Evolutionary conservation across 345 rosid species (phyloP).

Genomic region (Capsella bursapastoris): DNA sequence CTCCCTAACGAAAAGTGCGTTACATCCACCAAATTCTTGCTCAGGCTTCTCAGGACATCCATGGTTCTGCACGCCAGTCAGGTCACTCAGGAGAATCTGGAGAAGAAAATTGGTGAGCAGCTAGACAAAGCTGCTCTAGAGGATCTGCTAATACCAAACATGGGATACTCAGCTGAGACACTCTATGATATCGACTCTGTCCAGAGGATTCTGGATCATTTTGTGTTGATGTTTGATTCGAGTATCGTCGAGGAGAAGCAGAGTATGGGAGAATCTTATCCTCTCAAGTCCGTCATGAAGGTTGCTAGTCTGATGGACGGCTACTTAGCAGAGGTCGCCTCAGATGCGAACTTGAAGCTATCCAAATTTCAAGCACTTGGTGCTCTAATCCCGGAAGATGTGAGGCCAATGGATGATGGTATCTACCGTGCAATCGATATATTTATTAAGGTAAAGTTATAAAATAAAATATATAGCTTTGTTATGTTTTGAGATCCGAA

Average conservation of each 20-base stretch:
- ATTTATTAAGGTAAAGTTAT: constrained; percentile 77
- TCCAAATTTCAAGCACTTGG: constrained; percentile 76
- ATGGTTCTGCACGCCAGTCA: constrained; percentile 61
- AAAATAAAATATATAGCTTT: background rate
- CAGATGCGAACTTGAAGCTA: constrained; percentile 81
- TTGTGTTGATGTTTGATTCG: constrained; percentile 49
- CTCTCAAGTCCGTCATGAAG: constrained; percentile 59
- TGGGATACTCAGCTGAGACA: constrained; percentile 72
- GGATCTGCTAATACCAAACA: constrained; percentile 81
- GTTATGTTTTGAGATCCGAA: background rate
- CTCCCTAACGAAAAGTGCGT: constrained; percentile 61
- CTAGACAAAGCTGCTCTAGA: constrained; percentile 77
- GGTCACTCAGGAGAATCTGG: constrained; percentile 63
- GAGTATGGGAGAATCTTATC: constrained; percentile 55
- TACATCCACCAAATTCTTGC: constrained; percentile 74
- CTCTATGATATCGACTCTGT: constrained; percentile 84
- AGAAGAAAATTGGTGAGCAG: constrained; percentile 73
- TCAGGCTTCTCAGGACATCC: constrained; percentile 80
- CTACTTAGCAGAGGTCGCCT: constrained; percentile 91
- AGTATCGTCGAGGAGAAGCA: constrained; percentile 58
- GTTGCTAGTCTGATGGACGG: constrained; percentile 83
- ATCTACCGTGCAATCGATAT: constrained; percentile 88
- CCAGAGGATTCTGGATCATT: constrained; percentile 85
- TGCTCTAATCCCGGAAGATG: constrained; percentile 71
- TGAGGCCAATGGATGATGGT: constrained; percentile 80